Conservation (phyloP, 306 rosid species). For the Purshia tridentata region DNA sequence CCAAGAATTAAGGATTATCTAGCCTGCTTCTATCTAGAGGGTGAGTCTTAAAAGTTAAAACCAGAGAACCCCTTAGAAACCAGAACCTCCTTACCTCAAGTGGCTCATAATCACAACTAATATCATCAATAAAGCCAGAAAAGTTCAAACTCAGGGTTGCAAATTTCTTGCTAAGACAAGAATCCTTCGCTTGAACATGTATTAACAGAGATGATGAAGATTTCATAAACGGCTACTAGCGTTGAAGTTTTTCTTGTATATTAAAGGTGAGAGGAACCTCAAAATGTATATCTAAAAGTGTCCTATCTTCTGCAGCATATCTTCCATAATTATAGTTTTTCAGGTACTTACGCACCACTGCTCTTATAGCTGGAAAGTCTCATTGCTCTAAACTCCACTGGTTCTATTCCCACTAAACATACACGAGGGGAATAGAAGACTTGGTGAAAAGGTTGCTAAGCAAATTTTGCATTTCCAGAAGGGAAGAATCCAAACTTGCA, state of each 20-base stretch:
- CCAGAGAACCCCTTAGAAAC: not conserved
- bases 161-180: not conserved
- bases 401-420: not conserved
- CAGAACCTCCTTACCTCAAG: not conserved
- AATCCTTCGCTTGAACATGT: not conserved
- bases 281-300: not conserved
- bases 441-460: not conserved
- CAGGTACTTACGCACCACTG: conserved; percentile 13
- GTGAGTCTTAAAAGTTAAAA: conserved; percentile 10
- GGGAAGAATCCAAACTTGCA: conserved; percentile 10
- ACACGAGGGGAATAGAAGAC: not conserved
- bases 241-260: conserved; percentile 9
- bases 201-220: conserved; percentile 7
- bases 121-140: conserved; percentile 11
- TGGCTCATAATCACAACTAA: conserved; percentile 15
- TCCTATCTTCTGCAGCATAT: conserved; percentile 1
- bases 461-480: conserved; percentile 6
- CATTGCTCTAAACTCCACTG: not conserved
- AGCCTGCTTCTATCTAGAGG: not conserved
- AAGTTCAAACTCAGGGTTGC: not conserved
- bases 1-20: not conserved
- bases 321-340: not conserved
- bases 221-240: not conserved
- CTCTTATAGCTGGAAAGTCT: not conserved
- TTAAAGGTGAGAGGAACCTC: not conserved